phyloP scores from a whole-genome alignment of 2,329 filamentous ascomycete genomes.

The Diaporthe australafricana region DNA sequence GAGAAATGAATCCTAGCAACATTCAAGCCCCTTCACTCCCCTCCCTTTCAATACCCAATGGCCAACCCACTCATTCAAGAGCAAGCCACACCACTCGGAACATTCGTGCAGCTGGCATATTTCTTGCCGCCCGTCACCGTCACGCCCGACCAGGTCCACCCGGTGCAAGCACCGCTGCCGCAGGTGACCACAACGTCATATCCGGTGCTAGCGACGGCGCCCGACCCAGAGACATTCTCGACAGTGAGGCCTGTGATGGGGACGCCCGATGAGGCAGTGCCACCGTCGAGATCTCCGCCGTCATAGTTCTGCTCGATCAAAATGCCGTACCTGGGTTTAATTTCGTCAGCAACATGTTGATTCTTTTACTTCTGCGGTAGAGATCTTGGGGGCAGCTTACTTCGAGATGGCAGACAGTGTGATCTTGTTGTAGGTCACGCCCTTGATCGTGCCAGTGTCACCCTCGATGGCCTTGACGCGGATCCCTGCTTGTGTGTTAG shows the following conservation, averaged over 20 bases:
- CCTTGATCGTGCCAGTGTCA: slow-evolving; percentile 33
- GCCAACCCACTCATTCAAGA: neutral
- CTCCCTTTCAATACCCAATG: neutral
- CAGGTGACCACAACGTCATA: slow-evolving; percentile 36
- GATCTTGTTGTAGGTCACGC: slow-evolving; percentile 35
- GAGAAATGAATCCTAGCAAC: neutral
- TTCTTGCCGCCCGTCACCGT: slow-evolving; percentile 34
- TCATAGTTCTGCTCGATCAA: slow-evolving; percentile 39
- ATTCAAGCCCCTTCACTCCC: no score
- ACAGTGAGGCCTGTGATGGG: slow-evolving; percentile 35
- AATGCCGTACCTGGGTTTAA: slow-evolving; percentile 31
- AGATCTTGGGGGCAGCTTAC: neutral
- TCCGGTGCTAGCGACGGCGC: slow-evolving; percentile 31
- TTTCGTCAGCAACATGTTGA: neutral
- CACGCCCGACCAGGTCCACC: slow-evolving; percentile 36
- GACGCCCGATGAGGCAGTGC: slow-evolving; percentile 31
- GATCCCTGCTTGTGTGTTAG: slow-evolving; percentile 30
- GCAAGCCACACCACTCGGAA: slow-evolving; percentile 32
- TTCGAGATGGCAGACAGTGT: slow-evolving; percentile 34
- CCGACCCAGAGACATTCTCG: slow-evolving; percentile 30
- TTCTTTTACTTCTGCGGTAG: neutral
- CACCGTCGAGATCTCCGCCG: slow-evolving; percentile 34
- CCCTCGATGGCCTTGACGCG: slow-evolving; percentile 35
- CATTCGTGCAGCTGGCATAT: slow-evolving; percentile 26
- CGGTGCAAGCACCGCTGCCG: slow-evolving; percentile 29